Evolutionary conservation across 495 filamentous ascomycete species (phyloP).

Genomic region (Penicillium daleae): DNA sequence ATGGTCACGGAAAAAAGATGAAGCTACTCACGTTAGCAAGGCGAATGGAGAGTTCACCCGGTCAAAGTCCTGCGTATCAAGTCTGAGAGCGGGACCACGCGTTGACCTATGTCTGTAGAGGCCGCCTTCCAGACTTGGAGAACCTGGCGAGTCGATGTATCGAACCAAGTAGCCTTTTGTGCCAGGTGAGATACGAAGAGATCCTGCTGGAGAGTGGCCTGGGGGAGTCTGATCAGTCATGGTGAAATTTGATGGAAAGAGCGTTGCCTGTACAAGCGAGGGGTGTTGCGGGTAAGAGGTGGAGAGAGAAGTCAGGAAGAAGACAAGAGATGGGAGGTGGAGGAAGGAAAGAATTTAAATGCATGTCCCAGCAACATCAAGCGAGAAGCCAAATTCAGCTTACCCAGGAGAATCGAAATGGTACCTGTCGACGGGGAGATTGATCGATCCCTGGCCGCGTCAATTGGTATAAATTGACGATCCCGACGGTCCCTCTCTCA

Average conservation of each 20-base stretch:
- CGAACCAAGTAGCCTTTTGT: neutral
- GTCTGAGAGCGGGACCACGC: neutral
- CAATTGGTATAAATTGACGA: slow-evolving; percentile 1
- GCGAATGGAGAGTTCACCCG: neutral
- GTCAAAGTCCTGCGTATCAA: neutral
- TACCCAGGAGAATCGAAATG: slow-evolving; percentile 1
- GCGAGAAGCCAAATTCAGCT: slow-evolving; percentile 3
- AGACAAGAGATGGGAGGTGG: too few species aligned
- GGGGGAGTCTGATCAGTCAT: slow-evolving; percentile 9
- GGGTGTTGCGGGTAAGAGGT: neutral
- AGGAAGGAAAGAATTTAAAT: neutral
- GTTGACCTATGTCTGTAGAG: neutral
- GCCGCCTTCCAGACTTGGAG: neutral
- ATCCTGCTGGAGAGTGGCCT: neutral
- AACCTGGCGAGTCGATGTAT: neutral
- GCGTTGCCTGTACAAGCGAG: neutral
- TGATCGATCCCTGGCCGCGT: slow-evolving; percentile 4
- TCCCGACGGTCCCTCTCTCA: neutral
- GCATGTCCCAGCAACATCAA: neutral
- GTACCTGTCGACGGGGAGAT: neutral
- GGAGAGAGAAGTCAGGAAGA: neutral
- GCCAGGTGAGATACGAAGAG: neutral
- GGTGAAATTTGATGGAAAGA: neutral
- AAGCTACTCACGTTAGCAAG: slow-evolving; percentile 2
- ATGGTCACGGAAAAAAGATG: neutral